Conservation (phyloP, 2,329 filamentous ascomycete genomes). For the Verticillium longisporum region DNA sequence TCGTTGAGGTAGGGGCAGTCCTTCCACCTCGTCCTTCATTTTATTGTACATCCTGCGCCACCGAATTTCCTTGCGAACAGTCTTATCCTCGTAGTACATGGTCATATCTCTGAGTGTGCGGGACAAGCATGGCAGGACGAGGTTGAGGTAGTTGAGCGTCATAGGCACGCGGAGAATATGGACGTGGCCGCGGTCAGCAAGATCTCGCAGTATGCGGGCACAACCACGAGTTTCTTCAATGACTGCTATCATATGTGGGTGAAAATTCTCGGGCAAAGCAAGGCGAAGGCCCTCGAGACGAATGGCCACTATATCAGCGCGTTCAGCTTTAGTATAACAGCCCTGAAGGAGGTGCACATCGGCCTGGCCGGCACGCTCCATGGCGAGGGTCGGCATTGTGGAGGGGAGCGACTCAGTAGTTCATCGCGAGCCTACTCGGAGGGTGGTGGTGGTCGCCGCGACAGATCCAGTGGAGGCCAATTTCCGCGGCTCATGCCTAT, state of each 20-base stretch:
- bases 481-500: neutral
- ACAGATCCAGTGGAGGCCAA: neutral
- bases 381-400: constrained; percentile 2
- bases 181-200: constrained; percentile 47
- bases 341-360: constrained; percentile 38
- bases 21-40: constrained; percentile 45
- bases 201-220: constrained; percentile 40
- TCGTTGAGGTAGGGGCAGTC: constrained; percentile 41
- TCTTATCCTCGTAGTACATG: constrained; percentile 41
- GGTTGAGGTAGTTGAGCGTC: constrained; percentile 47
- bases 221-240: constrained; percentile 39
- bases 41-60: constrained; percentile 54
- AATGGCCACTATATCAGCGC: constrained; percentile 39
- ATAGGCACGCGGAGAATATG: constrained; percentile 42
- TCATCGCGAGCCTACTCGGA: neutral
- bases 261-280: constrained; percentile 34
- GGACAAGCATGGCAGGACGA: constrained; percentile 49
- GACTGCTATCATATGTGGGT: constrained; percentile 39
- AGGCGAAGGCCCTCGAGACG: constrained; percentile 42
- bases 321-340: constrained; percentile 48
- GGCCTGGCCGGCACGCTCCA: constrained; percentile 15
- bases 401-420: neutral
- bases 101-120: constrained; percentile 47
- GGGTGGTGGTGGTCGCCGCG: neutral
- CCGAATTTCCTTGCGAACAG: constrained; percentile 36